These are phyloP conservation scores for Backusella westeae DNA, from an alignment of 192 early-diverging fungal genomes.

Conservation along the genomic window DNA sequence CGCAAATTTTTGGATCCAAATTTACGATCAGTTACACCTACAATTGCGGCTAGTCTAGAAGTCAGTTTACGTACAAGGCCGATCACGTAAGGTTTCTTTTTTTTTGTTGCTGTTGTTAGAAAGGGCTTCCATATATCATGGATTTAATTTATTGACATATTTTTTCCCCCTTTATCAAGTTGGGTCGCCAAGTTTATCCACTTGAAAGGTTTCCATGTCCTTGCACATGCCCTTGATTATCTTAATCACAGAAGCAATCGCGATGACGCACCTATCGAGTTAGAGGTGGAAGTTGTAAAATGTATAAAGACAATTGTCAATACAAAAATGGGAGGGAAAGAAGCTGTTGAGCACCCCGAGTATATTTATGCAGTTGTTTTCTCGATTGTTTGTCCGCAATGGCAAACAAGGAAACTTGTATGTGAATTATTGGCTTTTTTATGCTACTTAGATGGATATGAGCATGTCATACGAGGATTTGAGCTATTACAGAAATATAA, in stretches of 20 bases:
- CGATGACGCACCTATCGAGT: conserved; percentile 58
- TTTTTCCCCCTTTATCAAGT: conserved; percentile 24
- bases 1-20: conserved; percentile 47
- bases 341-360: conserved; percentile 62
- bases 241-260: conserved; percentile 20
- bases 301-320: conserved; percentile 76
- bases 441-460: conserved; percentile 74
- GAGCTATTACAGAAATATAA: conserved; percentile 69
- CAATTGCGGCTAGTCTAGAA: conserved; percentile 43
- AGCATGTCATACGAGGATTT: conserved; percentile 70
- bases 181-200: conserved; percentile 81
- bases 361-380: conserved; percentile 69
- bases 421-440: conserved; percentile 74
- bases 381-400: conserved; percentile 69
- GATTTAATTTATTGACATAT: background rate
- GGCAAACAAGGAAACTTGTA: conserved; percentile 65
- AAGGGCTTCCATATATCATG: background rate
- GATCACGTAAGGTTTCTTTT: conserved; percentile 40
- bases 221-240: conserved; percentile 58
- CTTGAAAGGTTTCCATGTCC: conserved; percentile 64
- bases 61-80: conserved; percentile 51
- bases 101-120: background rate
- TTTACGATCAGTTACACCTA: conserved; percentile 44
- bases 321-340: conserved; percentile 65
- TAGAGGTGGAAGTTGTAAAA: conserved; percentile 78